Evolutionary conservation across 2,329 filamentous ascomycete species (phyloP).

Genomic region (Ophiostoma piceae): DNA sequence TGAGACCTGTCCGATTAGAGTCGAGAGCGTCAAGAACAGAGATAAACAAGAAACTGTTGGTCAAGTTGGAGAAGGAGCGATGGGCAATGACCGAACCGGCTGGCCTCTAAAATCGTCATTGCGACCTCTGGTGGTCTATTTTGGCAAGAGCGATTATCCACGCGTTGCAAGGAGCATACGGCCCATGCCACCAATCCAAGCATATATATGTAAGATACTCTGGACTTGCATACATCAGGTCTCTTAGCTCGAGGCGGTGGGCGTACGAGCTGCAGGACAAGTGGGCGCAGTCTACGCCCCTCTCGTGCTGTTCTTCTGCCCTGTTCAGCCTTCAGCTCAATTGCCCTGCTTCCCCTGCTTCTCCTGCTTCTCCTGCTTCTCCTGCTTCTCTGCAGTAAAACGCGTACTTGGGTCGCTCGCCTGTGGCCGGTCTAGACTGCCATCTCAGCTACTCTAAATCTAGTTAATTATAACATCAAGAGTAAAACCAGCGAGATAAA

Average conservation of each 20-base stretch:
- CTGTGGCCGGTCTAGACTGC: neutral
- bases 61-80: neutral
- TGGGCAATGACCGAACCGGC: neutral
- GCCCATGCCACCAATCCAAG: neutral
- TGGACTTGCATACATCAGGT: neutral
- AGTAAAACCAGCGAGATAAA: too few species aligned
- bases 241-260: constrained; percentile 8
- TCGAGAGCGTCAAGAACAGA: neutral
- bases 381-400: neutral
- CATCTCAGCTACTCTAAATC: neutral
- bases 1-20: neutral
- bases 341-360: neutral
- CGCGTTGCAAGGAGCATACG: neutral
- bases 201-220: neutral
- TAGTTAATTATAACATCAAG: neutral
- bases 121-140: neutral
- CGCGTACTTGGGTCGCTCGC: neutral
- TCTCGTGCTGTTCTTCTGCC: neutral
- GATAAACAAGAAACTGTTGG: neutral
- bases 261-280: constrained; percentile 4
- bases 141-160: neutral
- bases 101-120: neutral
- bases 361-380: neutral
- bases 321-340: constrained; percentile 8
- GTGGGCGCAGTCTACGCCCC: constrained; percentile 11